Evolutionary conservation across 192 early-diverging fungal genomes (phyloP).

Genomic region (Gigaspora rosea): DNA sequence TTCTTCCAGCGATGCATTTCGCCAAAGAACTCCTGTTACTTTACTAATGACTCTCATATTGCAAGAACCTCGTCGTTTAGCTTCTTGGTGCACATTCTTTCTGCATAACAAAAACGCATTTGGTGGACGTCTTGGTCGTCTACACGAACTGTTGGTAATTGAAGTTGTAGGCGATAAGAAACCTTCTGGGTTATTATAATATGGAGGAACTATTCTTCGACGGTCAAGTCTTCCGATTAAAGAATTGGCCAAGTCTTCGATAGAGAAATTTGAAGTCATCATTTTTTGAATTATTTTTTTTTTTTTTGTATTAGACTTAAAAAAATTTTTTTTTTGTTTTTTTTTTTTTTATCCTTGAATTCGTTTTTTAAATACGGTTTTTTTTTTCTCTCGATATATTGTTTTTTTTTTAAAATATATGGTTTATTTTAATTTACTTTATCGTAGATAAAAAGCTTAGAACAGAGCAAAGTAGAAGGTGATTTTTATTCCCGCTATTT

Average conservation of each 20-base stretch:
- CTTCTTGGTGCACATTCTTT: constrained; percentile 17
- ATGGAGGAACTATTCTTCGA: neutral
- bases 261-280: neutral
- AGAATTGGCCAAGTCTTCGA: neutral
- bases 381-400: no score
- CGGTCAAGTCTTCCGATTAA: neutral
- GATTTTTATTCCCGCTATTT: no score
- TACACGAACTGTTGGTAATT: neutral
- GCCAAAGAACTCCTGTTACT: constrained; percentile 6
- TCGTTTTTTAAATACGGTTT: no score
- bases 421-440: no score
- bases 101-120: constrained; percentile 11
- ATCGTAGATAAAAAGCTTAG: no score
- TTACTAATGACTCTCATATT: constrained; percentile 21
- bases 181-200: constrained; percentile 1
- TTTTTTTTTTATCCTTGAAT: no score
- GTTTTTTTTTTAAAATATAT: no score
- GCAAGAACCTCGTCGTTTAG: neutral
- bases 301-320: no score
- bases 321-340: no score
- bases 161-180: neutral
- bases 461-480: no score
- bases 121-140: neutral
- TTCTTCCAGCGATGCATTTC: neutral
- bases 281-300: neutral